Percentiles rank a stretch among this genome's conserved stretches.
phyloP scores from a whole-genome alignment of 2,329 filamentous ascomycete species.

The Arthrobotrys sinensis region DNA sequence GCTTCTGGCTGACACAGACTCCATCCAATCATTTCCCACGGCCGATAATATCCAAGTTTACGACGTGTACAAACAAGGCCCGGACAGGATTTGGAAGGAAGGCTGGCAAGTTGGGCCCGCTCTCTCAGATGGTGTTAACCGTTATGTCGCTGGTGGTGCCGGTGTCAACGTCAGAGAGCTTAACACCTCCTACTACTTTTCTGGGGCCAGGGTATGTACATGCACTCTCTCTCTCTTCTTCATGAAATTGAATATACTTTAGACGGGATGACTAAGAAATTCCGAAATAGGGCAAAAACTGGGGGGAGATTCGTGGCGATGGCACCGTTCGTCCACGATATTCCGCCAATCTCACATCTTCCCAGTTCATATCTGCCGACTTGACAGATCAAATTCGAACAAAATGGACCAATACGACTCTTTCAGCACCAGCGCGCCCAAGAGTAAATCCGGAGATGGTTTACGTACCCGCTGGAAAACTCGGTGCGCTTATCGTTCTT shows the following conservation, averaged over 20 bases:
- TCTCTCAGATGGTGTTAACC: constrained; percentile 48
- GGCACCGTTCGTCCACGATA: constrained; percentile 21
- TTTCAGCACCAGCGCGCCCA: constrained; percentile 65
- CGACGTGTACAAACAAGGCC: constrained; percentile 61
- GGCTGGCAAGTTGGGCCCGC: constrained; percentile 41
- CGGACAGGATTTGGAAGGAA: constrained; percentile 40
- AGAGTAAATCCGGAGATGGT: constrained; percentile 69
- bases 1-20: constrained; percentile 55
- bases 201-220: constrained; percentile 50
- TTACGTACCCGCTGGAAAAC: constrained; percentile 66
- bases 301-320: constrained; percentile 52
- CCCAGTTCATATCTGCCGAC: constrained; percentile 68
- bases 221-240: not conserved
- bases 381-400: constrained; percentile 66
- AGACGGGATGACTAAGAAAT: not conserved
- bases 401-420: constrained; percentile 67
- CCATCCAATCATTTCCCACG: constrained; percentile 35
- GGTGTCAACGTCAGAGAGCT: constrained; percentile 62
- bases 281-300: constrained; percentile 31
- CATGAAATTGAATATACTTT: not conserved
- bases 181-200: constrained; percentile 54
- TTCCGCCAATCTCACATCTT: constrained; percentile 65
- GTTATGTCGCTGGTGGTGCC: constrained; percentile 62
- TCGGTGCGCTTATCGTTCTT: constrained; percentile 63
- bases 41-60: constrained; percentile 56